A percentile compares a stretch with the other conserved stretches of the same genome.
Evolutionary conservation across 768 basidiomycete genomes (phyloP).

Genomic region (Tylopilus felleus): DNA sequence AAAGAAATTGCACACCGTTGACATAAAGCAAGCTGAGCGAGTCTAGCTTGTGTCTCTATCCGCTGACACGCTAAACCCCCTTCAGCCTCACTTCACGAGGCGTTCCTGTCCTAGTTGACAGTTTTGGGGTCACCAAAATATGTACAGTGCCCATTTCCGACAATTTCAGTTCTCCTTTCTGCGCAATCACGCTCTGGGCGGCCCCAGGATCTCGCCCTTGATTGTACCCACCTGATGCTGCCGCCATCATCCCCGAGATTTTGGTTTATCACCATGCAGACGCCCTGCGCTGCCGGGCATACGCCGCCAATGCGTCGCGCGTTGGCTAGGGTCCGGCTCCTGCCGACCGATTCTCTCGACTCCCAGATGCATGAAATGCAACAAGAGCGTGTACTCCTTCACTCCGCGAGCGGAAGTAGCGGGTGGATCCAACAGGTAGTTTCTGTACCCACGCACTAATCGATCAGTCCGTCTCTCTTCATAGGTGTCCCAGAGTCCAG

Average conservation of each 20-base stretch:
- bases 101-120: conserved; percentile 27
- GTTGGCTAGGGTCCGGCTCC: conserved; percentile 16
- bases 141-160: conserved; percentile 5
- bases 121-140: conserved; percentile 29
- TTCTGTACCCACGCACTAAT: conserved; percentile 1
- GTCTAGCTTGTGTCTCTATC: conserved; percentile 3
- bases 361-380: conserved; percentile 4
- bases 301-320: conserved; percentile 4
- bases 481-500: conserved; percentile 1
- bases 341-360: conserved; percentile 11
- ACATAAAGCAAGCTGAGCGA: conserved; percentile 24
- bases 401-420: conserved; percentile 10
- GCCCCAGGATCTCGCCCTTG: background rate
- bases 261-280: conserved; percentile 11
- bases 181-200: conserved; percentile 7
- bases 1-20: conserved; percentile 14
- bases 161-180: background rate
- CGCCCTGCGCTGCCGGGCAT: background rate
- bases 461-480: background rate
- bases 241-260: background rate
- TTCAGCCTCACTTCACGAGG: conserved; percentile 14
- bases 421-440: conserved; percentile 12
- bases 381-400: conserved; percentile 18
- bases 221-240: background rate
- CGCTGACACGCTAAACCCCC: conserved; percentile 13